These are phyloP conservation scores for Yarrowia deformans DNA, from an alignment of 805 yeast genomes.

Conservation along the genomic window DNA sequence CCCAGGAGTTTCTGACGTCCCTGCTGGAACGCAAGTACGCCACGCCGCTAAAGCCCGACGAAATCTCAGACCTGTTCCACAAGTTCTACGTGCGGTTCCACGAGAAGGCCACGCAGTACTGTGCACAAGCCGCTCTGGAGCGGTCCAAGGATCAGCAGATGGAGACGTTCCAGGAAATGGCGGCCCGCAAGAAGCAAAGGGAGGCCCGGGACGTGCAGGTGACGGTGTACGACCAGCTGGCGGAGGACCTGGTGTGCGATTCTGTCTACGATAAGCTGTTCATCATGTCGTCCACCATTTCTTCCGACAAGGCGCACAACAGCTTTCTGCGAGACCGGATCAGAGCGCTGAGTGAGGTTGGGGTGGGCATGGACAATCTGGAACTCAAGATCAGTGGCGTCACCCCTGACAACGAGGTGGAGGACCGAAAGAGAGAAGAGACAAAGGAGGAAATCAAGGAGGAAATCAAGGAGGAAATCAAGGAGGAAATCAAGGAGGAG, in stretches of 20 bases:
- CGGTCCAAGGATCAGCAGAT: slow-evolving; percentile 42
- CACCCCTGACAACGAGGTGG: slow-evolving; percentile 41
- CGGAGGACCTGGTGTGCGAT: slow-evolving; percentile 52
- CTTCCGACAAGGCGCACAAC: slow-evolving; percentile 45
- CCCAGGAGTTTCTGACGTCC: slow-evolving; percentile 46
- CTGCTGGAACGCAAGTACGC: slow-evolving; percentile 52
- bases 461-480: background rate
- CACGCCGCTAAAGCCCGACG: slow-evolving; percentile 52
- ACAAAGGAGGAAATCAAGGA: slow-evolving; percentile 7
- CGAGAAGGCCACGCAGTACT: slow-evolving; percentile 45
- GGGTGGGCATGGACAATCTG: slow-evolving; percentile 47
- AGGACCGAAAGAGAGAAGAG: background rate
- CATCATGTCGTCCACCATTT: slow-evolving; percentile 46
- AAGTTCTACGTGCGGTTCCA: slow-evolving; percentile 51
- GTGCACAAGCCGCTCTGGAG: slow-evolving; percentile 40
- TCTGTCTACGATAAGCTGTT: slow-evolving; percentile 52
- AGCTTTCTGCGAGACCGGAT: slow-evolving; percentile 46
- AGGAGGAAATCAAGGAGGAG: slow-evolving; percentile 1
- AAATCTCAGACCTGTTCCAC: slow-evolving; percentile 53
- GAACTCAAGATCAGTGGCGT: slow-evolving; percentile 46
- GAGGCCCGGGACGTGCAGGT: slow-evolving; percentile 45
- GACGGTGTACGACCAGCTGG: slow-evolving; percentile 47
- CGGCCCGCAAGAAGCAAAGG: slow-evolving; percentile 48
- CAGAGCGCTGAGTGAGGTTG: slow-evolving; percentile 46
- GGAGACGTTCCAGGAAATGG: slow-evolving; percentile 50